Evolutionary conservation across 805 yeast genomes (phyloP).

Genomic region (Kodamaea kakaduensis): DNA sequence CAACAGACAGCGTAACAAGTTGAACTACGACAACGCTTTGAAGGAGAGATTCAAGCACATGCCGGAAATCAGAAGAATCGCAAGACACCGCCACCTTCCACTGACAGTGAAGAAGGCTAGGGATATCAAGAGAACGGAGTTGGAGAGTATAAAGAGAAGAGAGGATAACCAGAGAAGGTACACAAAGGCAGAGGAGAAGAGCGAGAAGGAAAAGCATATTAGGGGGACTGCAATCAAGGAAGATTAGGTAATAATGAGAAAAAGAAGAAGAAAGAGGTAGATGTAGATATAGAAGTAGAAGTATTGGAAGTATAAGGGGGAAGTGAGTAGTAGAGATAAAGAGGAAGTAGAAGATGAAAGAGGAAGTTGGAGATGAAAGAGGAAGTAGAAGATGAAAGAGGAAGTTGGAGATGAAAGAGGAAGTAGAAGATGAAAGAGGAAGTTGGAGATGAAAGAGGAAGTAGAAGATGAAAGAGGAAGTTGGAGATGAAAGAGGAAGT

Average conservation of each 20-base stretch:
- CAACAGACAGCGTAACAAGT: constrained; percentile 70
- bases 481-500: too few relatives aligned
- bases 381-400: background rate
- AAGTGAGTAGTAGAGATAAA: background rate
- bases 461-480: too few relatives aligned
- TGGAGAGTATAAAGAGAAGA: constrained; percentile 68
- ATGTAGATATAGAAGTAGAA: constrained; percentile 3
- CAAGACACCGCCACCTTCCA: constrained; percentile 92
- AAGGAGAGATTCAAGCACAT: constrained; percentile 89
- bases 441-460: too few relatives aligned
- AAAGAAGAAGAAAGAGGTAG: too few relatives aligned
- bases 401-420: too few relatives aligned
- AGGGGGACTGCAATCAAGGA: constrained; percentile 72
- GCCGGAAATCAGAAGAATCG: constrained; percentile 92
- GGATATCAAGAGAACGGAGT: constrained; percentile 76
- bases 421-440: too few relatives aligned
- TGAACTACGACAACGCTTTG: constrained; percentile 87
- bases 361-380: background rate
- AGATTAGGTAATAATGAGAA: constrained; percentile 6
- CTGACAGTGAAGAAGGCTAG: constrained; percentile 80
- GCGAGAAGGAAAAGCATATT: constrained; percentile 85
- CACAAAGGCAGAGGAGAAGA: constrained; percentile 51
- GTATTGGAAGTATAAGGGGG: too few relatives aligned
- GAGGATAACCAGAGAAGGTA: constrained; percentile 82
- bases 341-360: background rate